Percentiles rank a stretch among this genome's conserved stretches.
Conservation (phyloP, 1,139 yeast species). For the Blastobotrys aristatus region DNA sequence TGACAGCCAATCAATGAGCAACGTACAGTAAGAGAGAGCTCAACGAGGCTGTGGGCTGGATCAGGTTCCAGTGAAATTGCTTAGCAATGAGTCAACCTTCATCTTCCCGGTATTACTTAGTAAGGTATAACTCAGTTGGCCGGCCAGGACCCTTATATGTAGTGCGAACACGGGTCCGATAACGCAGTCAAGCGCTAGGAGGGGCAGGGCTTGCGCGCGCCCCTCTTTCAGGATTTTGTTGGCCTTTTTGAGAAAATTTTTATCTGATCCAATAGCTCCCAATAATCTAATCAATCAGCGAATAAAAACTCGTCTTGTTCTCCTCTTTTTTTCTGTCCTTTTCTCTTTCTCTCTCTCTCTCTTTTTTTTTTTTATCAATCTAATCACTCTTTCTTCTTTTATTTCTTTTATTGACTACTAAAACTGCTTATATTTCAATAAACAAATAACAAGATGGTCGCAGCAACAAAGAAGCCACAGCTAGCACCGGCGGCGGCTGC, state of each 20-base stretch:
- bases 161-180: too few relatives aligned
- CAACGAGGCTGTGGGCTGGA: too few relatives aligned
- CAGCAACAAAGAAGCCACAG: neutral
- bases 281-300: constrained; percentile 5
- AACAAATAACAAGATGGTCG: neutral
- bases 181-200: too few relatives aligned
- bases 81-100: too few relatives aligned
- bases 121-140: too few relatives aligned
- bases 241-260: neutral
- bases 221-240: too few relatives aligned
- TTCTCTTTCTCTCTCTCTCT: neutral
- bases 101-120: too few relatives aligned
- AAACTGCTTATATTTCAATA: neutral
- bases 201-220: too few relatives aligned
- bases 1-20: too few relatives aligned
- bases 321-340: neutral
- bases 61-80: too few relatives aligned
- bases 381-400: neutral
- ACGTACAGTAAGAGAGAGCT: too few relatives aligned
- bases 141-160: too few relatives aligned
- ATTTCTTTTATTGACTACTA: neutral
- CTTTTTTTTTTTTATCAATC: neutral
- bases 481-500: neutral
- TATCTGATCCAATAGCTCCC: constrained; percentile 11
- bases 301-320: constrained; percentile 1